Evolutionary conservation across 108 stramenopile species (phyloP), one percentile per base, ranked within the genome.

Genomic region (Mayamaea pseudoterrestris): DNA sequence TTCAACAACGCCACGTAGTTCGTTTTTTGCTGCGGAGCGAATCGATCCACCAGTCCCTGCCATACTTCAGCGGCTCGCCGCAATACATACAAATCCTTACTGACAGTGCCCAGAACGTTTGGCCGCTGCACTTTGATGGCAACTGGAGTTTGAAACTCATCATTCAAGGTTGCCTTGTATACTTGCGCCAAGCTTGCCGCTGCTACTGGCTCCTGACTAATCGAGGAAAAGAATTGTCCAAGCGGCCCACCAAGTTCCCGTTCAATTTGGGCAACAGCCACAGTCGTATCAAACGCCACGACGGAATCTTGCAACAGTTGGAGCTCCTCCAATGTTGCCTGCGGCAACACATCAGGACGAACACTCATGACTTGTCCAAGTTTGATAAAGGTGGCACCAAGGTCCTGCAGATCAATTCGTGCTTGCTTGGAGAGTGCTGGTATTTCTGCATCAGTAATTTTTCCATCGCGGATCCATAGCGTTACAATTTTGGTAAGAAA

Each of bases 101-200:
- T 80, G 7, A 93, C 93, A 5, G 80, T 78, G 0, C 65, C 63
- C 1, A 93, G 36, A 0, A 93, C 81, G 1, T 78, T 53, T 0
- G 93, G 93, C 7, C 93, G 63, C 47, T 93, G 93, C 2, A 93
- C 83, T 45, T 93, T 93, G 42, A 93, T 77, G 14, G 93, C 93
- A 21, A 93, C 93, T 12, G 53, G 41, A 4, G 85, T 88, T 41
- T 82, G 54, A 16, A 67, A 71, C 13, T 83, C 86, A 44, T 85
- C 79, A 46, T 80, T 73, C 5, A 90, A 49, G 0, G 77, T 76
- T 5, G 86, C 85, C 11, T 77, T 47, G 52, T 93, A 93, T 2
- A 93, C 93, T 60, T 93, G 93, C 4, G 86, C 93, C 12, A 93
- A 47, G 36, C 53, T 58, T 7, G 93, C 93, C 0, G 89, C 88